These are phyloP conservation scores for Botrytis aclada DNA, from an alignment of 2,329 filamentous ascomycete species.

Conservation along the genomic window DNA sequence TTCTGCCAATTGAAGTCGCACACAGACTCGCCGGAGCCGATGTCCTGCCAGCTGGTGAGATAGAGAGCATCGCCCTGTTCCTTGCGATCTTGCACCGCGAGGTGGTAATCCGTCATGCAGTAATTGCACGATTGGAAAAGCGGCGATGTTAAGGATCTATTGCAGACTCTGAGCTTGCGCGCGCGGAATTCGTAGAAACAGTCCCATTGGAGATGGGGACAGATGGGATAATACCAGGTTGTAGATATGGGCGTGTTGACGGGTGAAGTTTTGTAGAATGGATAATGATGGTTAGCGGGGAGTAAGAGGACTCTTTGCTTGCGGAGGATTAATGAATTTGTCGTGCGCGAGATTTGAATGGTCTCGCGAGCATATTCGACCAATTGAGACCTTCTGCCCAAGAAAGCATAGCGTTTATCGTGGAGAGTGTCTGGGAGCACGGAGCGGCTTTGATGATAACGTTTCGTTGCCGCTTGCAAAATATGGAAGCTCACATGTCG, in stretches of 20 bases:
- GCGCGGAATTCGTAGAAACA: not conserved
- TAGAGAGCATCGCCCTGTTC: not conserved
- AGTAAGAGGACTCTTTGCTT: not conserved
- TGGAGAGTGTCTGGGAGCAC: not conserved
- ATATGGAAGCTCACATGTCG: not conserved
- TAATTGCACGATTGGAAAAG: not conserved
- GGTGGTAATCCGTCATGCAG: not conserved
- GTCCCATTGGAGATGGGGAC: not conserved
- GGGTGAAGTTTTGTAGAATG: not conserved
- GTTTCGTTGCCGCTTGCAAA: not conserved
- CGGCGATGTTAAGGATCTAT: fast-evolving
- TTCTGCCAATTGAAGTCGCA: not conserved
- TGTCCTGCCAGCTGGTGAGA: not conserved
- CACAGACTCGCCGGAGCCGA: not conserved
- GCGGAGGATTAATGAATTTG: not conserved
- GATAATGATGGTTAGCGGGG: not conserved
- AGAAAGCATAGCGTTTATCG: not conserved
- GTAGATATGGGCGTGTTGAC: not conserved
- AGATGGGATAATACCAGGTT: not conserved
- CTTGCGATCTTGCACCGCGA: not conserved
- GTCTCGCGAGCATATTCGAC: not conserved
- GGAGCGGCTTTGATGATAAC: not conserved
- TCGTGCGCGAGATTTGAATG: not conserved
- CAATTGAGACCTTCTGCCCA: not conserved
- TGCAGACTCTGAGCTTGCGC: not conserved